Conservation (phyloP, 352 stramenopile species). For the Vaucheria bursata region DNA sequence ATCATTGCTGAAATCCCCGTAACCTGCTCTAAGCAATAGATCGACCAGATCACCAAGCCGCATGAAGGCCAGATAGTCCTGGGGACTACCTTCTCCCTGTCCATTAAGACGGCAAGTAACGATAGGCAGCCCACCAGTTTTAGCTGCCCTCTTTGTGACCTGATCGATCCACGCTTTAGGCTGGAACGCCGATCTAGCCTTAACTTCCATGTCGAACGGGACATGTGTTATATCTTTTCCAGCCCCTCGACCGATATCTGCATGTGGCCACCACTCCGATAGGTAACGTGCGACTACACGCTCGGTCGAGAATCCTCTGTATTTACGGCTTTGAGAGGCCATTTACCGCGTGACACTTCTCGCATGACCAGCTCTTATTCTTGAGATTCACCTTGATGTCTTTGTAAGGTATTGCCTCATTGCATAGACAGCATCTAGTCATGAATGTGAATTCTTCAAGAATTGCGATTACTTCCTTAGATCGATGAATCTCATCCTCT, state of each 20-base stretch:
- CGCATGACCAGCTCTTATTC: neutral
- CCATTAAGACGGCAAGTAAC: neutral
- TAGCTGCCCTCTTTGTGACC: neutral
- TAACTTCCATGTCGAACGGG: neutral
- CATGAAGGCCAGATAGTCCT: neutral
- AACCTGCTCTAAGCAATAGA: neutral
- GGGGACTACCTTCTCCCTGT: neutral
- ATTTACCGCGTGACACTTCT: neutral
- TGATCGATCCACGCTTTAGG: neutral
- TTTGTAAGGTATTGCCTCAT: neutral
- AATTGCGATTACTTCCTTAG: neutral
- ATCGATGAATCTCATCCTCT: neutral
- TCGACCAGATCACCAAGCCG: neutral
- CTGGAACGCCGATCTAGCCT: neutral
- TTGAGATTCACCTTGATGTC: neutral
- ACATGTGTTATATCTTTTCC: neutral
- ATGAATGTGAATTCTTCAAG: neutral
- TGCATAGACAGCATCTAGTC: neutral
- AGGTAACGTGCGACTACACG: neutral
- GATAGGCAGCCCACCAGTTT: neutral
- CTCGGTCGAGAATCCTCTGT: neutral
- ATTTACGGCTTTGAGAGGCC: neutral
- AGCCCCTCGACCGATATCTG: neutral
- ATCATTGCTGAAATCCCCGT: neutral
- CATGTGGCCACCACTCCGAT: neutral